Base-by-base conservation (phyloP, 768 basidiomycete species). In the Tephrocybe sp. region DNA sequence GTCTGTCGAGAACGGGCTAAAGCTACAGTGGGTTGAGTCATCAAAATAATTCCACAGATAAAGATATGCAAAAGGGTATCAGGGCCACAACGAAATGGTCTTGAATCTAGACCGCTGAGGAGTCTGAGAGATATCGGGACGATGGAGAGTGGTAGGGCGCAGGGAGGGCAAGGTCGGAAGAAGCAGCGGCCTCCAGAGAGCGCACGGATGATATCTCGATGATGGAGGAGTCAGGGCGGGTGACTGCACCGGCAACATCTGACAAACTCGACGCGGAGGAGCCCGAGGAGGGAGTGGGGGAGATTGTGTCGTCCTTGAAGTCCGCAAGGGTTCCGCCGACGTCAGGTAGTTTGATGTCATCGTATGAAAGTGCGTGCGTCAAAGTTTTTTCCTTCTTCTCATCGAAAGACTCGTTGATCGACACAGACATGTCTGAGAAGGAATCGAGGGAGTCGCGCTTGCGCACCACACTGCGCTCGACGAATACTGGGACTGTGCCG, bases 371-470 rank as follows among this genome's bases (percentile, higher is more conserved):
- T n/a, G 64, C 66, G 15, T 69, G 66, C 1, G 60, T 60, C 54
- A 67, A 67, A 1, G 51, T 49, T 26, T 69, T 60, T n/a, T 69
- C 62, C 46, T 72, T 70, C 45, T 59, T 56, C 47, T 61, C 58
- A 5, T 52, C 43, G 22, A 75, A 55, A 34, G 67, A 71, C 32
- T 75, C 77, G 6, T 53, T 64, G 59, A 74, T 63, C 6, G 67
- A 69, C 15, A 60, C 57, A 12, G 76, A 76, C 43, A 77, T 60
- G 51, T 72, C 69, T 25, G 75, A 73, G 61, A 77, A 70, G 0
- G 81, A 83, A 31, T 69, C 66, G 13, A 78, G 49, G 5, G 79
- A 79, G 49, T 76, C 76, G 44, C 71, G 76, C 56, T 75, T 78
- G 54, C 67, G 69, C 41, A 78, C 60, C 46, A 71, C 69, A 40